Conservation (phyloP, 805 yeast species). For the Yamadazyma olivae region DNA sequence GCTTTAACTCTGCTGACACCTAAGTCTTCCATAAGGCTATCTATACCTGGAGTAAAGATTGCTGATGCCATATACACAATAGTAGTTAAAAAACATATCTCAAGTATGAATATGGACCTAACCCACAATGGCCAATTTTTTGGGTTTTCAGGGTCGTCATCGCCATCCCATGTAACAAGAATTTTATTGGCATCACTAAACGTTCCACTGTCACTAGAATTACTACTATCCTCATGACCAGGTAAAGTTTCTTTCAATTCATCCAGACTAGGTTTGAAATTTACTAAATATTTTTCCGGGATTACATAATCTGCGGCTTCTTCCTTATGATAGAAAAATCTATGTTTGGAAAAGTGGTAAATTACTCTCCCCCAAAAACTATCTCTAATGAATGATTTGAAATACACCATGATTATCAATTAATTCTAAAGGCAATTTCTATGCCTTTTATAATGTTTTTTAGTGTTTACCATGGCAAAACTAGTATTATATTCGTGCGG, state of each 20-base stretch:
- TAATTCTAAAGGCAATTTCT: too few relatives aligned
- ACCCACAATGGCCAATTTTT: slow-evolving; percentile 49
- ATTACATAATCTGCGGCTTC: slow-evolving; percentile 26
- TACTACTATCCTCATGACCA: background rate
- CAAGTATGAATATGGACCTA: slow-evolving; percentile 36
- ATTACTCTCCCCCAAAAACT: slow-evolving; percentile 27
- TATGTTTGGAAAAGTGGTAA: slow-evolving; percentile 26
- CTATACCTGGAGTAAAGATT: slow-evolving; percentile 52
- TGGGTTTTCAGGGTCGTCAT: slow-evolving; percentile 57
- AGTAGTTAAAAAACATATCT: slow-evolving; percentile 8
- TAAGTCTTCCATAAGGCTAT: slow-evolving; percentile 43
- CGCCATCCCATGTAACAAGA: slow-evolving; percentile 31
- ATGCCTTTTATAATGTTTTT: too few relatives aligned
- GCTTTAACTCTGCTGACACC: slow-evolving; percentile 42
- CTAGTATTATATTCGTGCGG: too few relatives aligned
- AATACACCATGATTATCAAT: too few relatives aligned
- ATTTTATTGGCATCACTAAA: background rate
- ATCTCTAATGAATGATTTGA: slow-evolving; percentile 32
- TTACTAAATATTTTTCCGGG: slow-evolving; percentile 32
- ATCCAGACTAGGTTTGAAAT: slow-evolving; percentile 21
- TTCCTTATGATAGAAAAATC: slow-evolving; percentile 21
- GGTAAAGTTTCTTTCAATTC: background rate
- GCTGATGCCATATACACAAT: slow-evolving; percentile 60
- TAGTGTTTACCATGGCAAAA: too few relatives aligned
- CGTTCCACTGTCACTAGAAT: background rate